Conservation (phyloP, 257 asterid species). For the Osmanthus fragrans region DNA sequence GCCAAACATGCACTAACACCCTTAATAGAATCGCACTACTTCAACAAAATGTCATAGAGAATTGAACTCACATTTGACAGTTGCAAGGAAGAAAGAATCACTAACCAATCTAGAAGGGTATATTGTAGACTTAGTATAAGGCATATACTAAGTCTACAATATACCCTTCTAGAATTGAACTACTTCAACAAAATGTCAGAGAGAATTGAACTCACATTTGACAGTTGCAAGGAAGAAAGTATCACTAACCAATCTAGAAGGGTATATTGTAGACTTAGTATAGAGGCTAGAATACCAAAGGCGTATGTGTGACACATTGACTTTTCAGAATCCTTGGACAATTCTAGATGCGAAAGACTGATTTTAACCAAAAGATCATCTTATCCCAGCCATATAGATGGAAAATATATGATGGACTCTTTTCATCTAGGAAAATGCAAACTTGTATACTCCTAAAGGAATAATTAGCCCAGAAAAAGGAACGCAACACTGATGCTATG, state of each 20-base stretch:
- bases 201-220: not conserved
- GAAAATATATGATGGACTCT: too few species aligned
- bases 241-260: not conserved
- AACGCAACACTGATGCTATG: too few species aligned
- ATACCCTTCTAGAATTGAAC: not conserved
- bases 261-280: not conserved
- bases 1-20: not conserved
- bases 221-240: not conserved
- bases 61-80: not conserved
- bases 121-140: not conserved
- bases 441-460: not conserved
- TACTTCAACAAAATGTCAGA: not conserved
- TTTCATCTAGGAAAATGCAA: not conserved
- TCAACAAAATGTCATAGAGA: not conserved
- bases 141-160: too few species aligned
- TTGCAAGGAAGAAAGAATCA: not conserved
- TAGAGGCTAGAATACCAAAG: not conserved
- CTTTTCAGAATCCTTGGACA: not conserved
- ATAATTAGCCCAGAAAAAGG: not conserved
- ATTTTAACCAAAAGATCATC: not conserved
- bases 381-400: not conserved
- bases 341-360: not conserved
- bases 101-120: not conserved
- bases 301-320: not conserved
- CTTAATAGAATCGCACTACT: not conserved